Evolutionary conservation across 768 basidiomycete species (phyloP), one percentile per base, ranked within the genome.

Genomic region (Coprinopsis marcescibilis): DNA sequence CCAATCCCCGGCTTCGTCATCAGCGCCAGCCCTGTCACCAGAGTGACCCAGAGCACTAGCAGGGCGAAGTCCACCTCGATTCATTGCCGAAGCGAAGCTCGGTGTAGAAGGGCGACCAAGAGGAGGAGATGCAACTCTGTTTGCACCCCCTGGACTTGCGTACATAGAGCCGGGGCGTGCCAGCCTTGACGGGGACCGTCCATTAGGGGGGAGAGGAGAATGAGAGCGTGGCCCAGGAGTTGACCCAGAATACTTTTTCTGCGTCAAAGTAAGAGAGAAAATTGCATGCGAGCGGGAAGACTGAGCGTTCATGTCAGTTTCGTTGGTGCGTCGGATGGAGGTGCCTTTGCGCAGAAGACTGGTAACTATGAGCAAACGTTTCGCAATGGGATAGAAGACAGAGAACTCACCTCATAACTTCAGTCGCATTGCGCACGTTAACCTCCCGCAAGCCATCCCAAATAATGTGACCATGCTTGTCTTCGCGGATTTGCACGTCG

Each of bases 281-380:
- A 99, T 98, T 52, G 96, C 96, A 76, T 99, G 96, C 23, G 92
- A 96, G 48, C 96, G 86, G 32, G 95, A 97, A 1, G 89, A 93
- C 63, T 96, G 92, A 20, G 95, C 91, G 63, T 99, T 99, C 95
- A 98, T 97, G 60, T 92, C 90, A 25, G 96, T 99, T 64, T 94
- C 90, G 52, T 95, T 94, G 8, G 96, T 98, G 46, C 94, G 82
- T 24, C 96, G 78, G 34, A 95, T 86, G 13, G 89, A 78, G 6
- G 92, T 86, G 15, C 96, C 96, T 55, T 89, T 83, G 52, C 86
- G 84, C 46, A 99, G 80, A 45, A 93, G 78, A 60, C 89, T 92
- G 26, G 46, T 51, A 50, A 25, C 49, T 17, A 41, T 48, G 29
- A 43, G 24, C 27, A 26, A 10, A n/a, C 19, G 42, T 54, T 34